phyloP scores from a whole-genome alignment of 306 rosid species.

The Oemleria cerasiformis region DNA sequence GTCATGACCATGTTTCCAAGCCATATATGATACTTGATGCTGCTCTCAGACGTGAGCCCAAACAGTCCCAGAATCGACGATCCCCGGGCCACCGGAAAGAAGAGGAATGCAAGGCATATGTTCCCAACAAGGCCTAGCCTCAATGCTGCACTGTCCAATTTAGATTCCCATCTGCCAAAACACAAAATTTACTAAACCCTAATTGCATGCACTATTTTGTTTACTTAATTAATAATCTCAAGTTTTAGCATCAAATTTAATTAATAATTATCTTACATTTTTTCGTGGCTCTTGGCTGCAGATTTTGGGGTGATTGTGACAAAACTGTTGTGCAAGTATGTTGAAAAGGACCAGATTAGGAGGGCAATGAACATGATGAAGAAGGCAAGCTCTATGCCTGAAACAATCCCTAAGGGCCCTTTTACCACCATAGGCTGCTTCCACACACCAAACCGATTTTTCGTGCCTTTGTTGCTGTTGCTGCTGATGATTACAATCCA shows the following conservation, averaged over 20 bases:
- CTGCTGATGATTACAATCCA: not conserved
- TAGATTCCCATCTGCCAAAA: constrained; percentile 62
- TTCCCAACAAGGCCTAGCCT: constrained; percentile 56
- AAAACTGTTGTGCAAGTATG: constrained; percentile 32
- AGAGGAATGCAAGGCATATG: constrained; percentile 51
- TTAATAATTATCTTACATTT: constrained; percentile 59
- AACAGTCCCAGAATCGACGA: constrained; percentile 65
- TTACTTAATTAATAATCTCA: not conserved
- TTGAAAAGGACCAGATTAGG: constrained; percentile 52
- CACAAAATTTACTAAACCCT: not conserved
- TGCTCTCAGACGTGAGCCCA: constrained; percentile 65
- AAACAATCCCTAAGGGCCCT: constrained; percentile 90
- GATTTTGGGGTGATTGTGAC: constrained; percentile 29
- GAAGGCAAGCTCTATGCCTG: constrained; percentile 49
- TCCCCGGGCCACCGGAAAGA: constrained; percentile 74
- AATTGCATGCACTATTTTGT: not conserved
- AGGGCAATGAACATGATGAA: constrained; percentile 68
- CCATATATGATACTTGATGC: constrained; percentile 83
- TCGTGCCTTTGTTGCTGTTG: constrained; percentile 15
- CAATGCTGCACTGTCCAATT: constrained; percentile 33
- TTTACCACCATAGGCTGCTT: constrained; percentile 48
- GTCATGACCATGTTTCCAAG: constrained; percentile 59
- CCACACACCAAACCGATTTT: constrained; percentile 31
- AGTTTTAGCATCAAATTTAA: not conserved
- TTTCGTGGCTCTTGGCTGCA: constrained; percentile 34